Base-by-base conservation (phyloP, 1,284 basidiomycete genomes). In the Ceratorhiza oryzae-sativae region DNA sequence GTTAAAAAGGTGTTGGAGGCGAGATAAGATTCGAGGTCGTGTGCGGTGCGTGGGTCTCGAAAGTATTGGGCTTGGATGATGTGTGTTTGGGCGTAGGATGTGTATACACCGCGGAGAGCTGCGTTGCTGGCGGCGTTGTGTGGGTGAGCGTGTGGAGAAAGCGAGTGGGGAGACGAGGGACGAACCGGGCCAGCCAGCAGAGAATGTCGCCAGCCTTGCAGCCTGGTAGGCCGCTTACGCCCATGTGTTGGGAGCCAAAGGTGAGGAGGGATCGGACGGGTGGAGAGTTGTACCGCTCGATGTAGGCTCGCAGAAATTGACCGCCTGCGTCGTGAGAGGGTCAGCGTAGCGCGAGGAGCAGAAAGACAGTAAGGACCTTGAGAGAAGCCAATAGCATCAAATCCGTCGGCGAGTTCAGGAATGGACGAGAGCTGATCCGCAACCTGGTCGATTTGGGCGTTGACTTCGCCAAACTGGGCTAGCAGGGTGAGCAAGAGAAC, bases 1-100 rank as follows among this genome's bases (percentile, higher is more conserved):
- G 89, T 80, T 20, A 95, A 83, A 79, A 93, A 94, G 46, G 81
- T 82, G 80, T 93, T 95, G 5, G 85, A 80, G 2, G 82, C 77
- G 41, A 93, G 83, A 79, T 98, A 99, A 9, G 84, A 80, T 5
- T 86, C 85, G 56, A 95, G 82, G 25, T 67, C 63, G 63, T 67
- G 63, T 9, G 48, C 63, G 27, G 89, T 87, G n/a, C 81, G 82
- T 3, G 93, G 90, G 80, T 98, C 95, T 46, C 97, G 89, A 80
- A 87, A 98, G 81, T 98, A 99, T 78, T 98, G 95, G 0, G 97
- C 97, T 86, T 93, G 92, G 48, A 97, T 80, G 71, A 97, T 79
- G 78, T 96, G 90, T 23, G 83, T 79, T 79, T 97, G 95, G 0
- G 91, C 93, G 88, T 90, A 97, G 12, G 85, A 76, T 18, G 86